Base-by-base conservation (phyloP, 768 basidiomycete species). In the Pleurotus ostreatus region DNA sequence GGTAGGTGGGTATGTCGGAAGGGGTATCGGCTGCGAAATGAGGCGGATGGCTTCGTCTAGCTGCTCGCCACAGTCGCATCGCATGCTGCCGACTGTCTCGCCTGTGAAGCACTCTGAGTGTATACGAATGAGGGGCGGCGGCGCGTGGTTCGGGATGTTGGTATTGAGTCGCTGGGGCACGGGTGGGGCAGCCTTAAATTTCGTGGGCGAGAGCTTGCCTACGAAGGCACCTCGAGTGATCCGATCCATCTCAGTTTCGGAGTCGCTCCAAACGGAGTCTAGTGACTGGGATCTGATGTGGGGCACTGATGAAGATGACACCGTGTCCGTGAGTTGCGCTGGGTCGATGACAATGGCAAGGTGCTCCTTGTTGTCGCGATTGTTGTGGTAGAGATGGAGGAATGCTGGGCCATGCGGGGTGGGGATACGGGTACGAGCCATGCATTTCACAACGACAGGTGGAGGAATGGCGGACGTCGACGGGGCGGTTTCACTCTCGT, bases 61-160 rank as follows among this genome's bases (percentile, higher is more conserved):
- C 70, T 99, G 97, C 71, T 98, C 95, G 12, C 97, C 97, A 66
- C 97, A 99, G 70, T 99, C 97, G 67, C 97, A 99, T 30, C 97
- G 88, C 90, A 97, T 94, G 77, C 94, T 86, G 23, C 97, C 97
- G 57, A 98, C 84, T 6, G 95, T 98, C 71, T 98, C 97, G 25
- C 97, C 97, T 0, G 97, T 99, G 73, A 94, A 98, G 70, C 97
- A 99, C 70, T 99, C 97, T 25, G 94, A 97, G 71, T 99, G 97
- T 49, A 99, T 93, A 39, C 97, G 86, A 44, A 99, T 85, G 51
- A 98, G 82, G 0, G 97, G 94, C 0, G 86, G 71, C 1, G 89
- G 89, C 37, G 86, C 67, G 43, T 66, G 62, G 56, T 75, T 62
- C 54, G 57, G 57, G 34, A 60, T 43, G 26, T 55, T 60, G 59